A percentile compares a stretch with the other conserved stretches of the same genome.
These are phyloP conservation scores for Botryotinia convoluta DNA, from an alignment of 2,329 filamentous ascomycete genomes.

Conservation along the genomic window DNA sequence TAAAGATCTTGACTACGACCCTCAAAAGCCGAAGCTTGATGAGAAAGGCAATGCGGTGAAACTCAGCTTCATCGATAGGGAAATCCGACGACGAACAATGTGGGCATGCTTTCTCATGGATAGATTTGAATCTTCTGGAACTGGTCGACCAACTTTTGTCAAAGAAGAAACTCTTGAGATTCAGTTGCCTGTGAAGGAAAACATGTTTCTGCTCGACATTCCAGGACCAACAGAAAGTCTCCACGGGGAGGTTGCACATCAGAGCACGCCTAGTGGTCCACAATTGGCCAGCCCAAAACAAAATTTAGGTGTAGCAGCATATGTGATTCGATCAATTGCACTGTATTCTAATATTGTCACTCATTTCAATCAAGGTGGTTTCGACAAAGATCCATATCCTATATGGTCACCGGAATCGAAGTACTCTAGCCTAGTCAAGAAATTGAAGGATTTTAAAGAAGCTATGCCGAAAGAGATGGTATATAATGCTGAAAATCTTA, in stretches of 20 bases:
- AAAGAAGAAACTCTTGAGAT: conserved; percentile 86
- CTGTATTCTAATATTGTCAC: conserved; percentile 88
- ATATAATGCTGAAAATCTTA: conserved; percentile 79
- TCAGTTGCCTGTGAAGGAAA: conserved; percentile 86
- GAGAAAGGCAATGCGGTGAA: conserved; percentile 50
- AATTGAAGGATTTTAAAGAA: conserved; percentile 67
- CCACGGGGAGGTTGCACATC: conserved; percentile 65
- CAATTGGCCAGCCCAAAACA: conserved; percentile 65
- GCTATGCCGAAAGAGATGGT: conserved; percentile 68
- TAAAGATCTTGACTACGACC: conserved; percentile 83
- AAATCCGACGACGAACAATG: conserved; percentile 92
- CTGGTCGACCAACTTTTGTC: conserved; percentile 86
- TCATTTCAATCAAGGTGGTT: conserved; percentile 87
- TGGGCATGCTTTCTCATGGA: conserved; percentile 99
- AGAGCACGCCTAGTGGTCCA: conserved; percentile 60
- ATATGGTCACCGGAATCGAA: conserved; percentile 83
- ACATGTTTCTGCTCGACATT: conserved; percentile 87
- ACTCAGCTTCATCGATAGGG: conserved; percentile 86
- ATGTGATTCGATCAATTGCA: conserved; percentile 79
- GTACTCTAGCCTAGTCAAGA: conserved; percentile 67
- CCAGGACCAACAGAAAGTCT: conserved; percentile 83
- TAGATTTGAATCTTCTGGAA: conserved; percentile 93
- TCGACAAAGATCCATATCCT: conserved; percentile 69
- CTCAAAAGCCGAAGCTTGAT: conserved; percentile 54
- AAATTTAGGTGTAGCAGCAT: conserved; percentile 93